Evolutionary conservation across 805 yeast genomes (phyloP).

Genomic region (Wickerhamomyces strasburgensis): DNA sequence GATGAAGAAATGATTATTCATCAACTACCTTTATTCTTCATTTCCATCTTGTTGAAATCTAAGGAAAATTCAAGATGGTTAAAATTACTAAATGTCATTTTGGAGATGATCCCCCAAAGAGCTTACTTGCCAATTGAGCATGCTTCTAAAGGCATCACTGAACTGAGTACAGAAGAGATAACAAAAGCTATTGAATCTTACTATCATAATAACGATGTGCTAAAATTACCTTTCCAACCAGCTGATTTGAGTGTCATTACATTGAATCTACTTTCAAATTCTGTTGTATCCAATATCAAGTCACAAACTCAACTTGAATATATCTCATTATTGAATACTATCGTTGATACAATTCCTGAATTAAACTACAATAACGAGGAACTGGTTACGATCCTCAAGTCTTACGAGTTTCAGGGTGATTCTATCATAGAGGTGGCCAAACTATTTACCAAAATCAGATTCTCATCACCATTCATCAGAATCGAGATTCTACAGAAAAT

Average conservation of each 20-base stretch:
- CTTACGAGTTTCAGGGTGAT: constrained; percentile 9
- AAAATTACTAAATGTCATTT: constrained; percentile 35
- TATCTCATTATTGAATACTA: constrained; percentile 30
- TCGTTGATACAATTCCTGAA: constrained; percentile 45
- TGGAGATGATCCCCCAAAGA: constrained; percentile 57
- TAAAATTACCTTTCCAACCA: constrained; percentile 34
- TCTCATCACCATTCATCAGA: constrained; percentile 24
- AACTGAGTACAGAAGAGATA: constrained; percentile 17
- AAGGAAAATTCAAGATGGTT: constrained; percentile 29
- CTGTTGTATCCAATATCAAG: constrained; percentile 23
- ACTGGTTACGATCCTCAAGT: constrained; percentile 26
- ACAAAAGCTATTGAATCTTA: constrained; percentile 29
- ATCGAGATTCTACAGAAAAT: constrained; percentile 15
- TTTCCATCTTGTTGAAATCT: constrained; percentile 37
- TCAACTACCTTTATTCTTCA: constrained; percentile 69
- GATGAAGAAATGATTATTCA: constrained; percentile 82
- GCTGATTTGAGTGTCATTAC: constrained; percentile 41
- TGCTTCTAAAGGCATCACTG: constrained; percentile 24
- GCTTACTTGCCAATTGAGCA: constrained; percentile 54
- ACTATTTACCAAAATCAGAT: constrained; percentile 26
- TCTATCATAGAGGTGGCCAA: constrained; percentile 27
- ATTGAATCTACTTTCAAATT: constrained; percentile 27
- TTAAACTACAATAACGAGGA: constrained; percentile 30
- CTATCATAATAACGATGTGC: constrained; percentile 28
- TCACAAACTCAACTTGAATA: constrained; percentile 23